phyloP scores from a whole-genome alignment of 768 basidiomycete species.

The Phlebiopsis gigantea region DNA sequence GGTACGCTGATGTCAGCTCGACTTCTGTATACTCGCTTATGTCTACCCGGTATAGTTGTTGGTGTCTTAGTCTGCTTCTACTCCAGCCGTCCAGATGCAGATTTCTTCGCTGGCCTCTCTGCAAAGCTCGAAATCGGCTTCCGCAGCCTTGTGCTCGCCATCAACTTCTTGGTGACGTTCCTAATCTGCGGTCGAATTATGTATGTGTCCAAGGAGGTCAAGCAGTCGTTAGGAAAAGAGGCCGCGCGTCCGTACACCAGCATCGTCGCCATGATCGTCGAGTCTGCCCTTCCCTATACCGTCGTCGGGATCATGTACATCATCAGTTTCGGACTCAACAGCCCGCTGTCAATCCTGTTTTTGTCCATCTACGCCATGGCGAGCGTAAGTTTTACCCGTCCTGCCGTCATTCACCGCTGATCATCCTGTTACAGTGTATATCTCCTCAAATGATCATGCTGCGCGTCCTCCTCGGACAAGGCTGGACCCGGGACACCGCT shows the following conservation, averaged over 20 bases:
- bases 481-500: constrained; percentile 26
- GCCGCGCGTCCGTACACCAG: constrained; percentile 32
- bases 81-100: constrained; percentile 32
- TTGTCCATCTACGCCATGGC: neutral
- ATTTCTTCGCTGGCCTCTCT: constrained; percentile 34
- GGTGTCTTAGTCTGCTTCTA: constrained; percentile 35
- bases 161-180: constrained; percentile 38
- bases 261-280: constrained; percentile 33
- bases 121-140: constrained; percentile 36
- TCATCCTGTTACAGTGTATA: constrained; percentile 25
- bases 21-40: neutral
- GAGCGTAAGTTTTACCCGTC: neutral
- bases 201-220: constrained; percentile 25
- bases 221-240: constrained; percentile 27
- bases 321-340: constrained; percentile 32
- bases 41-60: constrained; percentile 19
- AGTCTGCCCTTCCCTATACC: constrained; percentile 38
- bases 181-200: constrained; percentile 35
- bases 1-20: constrained; percentile 10
- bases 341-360: constrained; percentile 31
- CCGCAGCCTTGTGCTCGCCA: constrained; percentile 33
- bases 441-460: constrained; percentile 30
- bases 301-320: constrained; percentile 34
- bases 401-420: neutral
- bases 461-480: constrained; percentile 25